These are phyloP conservation scores for Trametes gibbosa DNA, from an alignment of 768 basidiomycete genomes.

Conservation along the genomic window DNA sequence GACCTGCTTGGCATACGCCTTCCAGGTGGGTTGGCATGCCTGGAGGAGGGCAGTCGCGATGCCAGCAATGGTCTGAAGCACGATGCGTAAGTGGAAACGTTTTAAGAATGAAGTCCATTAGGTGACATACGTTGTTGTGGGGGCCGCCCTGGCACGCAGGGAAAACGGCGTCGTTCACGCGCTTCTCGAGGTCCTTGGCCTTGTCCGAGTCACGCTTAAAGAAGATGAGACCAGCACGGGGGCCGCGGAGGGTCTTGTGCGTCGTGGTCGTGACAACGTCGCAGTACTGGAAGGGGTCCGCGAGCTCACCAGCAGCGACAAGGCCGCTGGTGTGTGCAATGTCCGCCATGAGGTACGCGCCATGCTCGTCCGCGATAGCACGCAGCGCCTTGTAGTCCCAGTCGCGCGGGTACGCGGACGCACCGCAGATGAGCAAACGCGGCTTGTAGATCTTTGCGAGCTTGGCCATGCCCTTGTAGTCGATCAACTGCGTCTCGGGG, in stretches of 20 bases:
- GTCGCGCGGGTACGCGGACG: conserved; percentile 96
- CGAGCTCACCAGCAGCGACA: conserved; percentile 87
- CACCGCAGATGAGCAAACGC: conserved; percentile 92
- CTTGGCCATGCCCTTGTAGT: conserved; percentile 75
- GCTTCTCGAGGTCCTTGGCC: conserved; percentile 86
- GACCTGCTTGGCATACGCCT: conserved; percentile 92
- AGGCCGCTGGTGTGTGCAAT: conserved; percentile 98
- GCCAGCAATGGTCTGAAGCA: conserved; percentile 81
- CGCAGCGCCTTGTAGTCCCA: conserved; percentile 91
- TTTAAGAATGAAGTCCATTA: no score
- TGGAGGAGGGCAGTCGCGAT: conserved; percentile 92
- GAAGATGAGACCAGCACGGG: conserved; percentile 97
- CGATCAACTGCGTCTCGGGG: conserved; percentile 81
- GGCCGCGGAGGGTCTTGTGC: conserved; percentile 99
- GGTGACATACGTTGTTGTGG: conserved; percentile 87
- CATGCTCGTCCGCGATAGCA: conserved; percentile 80
- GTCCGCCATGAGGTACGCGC: conserved; percentile 92
- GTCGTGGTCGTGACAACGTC: conserved; percentile 98
- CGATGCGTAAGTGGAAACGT: background rate
- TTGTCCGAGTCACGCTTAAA: conserved; percentile 90
- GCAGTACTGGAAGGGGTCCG: conserved; percentile 91
- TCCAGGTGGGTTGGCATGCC: conserved; percentile 85
- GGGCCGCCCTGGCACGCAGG: conserved; percentile 99
- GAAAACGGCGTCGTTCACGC: conserved; percentile 98
- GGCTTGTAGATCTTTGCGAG: conserved; percentile 97